A percentile compares a stretch with the other conserved stretches of the same genome.
Conservation (phyloP, 2,329 filamentous ascomycete species). For the Paecilomyces variotii region DNA sequence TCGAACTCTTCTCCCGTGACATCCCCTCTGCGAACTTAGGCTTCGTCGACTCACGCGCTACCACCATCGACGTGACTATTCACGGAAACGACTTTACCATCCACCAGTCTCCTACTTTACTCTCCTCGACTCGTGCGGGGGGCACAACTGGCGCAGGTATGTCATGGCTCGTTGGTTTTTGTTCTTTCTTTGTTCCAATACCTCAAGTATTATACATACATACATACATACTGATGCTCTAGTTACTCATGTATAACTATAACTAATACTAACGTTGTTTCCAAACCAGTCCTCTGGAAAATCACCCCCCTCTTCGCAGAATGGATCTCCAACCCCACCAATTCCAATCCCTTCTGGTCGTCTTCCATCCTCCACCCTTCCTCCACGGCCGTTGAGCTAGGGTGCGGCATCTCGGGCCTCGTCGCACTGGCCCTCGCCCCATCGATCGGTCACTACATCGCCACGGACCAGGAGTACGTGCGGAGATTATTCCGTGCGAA, state of each 20-base stretch:
- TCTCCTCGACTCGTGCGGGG: conserved; percentile 65
- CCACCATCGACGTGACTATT: conserved; percentile 59
- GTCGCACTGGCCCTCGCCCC: conserved; percentile 62
- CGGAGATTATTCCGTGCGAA: conserved; percentile 70
- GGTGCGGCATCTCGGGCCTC: conserved; percentile 78
- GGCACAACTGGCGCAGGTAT: conserved; percentile 66
- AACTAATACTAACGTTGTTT: too few relatives aligned
- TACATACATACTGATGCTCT: too few relatives aligned
- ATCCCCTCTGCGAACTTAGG: conserved; percentile 72
- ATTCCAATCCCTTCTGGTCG: conserved; percentile 59
- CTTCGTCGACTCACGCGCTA: conserved; percentile 67
- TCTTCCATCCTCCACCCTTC: conserved; percentile 41
- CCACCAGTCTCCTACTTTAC: conserved; percentile 72
- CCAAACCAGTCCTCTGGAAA: conserved; percentile 69
- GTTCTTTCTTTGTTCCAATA: background rate
- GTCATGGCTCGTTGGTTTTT: conserved; percentile 3
- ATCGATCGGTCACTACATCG: conserved; percentile 57
- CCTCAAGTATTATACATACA: too few relatives aligned
- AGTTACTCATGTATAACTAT: too few relatives aligned
- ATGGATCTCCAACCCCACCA: conserved; percentile 60
- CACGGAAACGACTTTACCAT: conserved; percentile 64
- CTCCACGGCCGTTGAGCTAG: conserved; percentile 69
- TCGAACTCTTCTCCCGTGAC: conserved; percentile 71
- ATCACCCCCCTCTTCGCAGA: conserved; percentile 74
- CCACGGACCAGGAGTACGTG: conserved; percentile 86